phyloP scores from a whole-genome alignment of 169 alveolate genomes.

The Perkinsus marinus region DNA sequence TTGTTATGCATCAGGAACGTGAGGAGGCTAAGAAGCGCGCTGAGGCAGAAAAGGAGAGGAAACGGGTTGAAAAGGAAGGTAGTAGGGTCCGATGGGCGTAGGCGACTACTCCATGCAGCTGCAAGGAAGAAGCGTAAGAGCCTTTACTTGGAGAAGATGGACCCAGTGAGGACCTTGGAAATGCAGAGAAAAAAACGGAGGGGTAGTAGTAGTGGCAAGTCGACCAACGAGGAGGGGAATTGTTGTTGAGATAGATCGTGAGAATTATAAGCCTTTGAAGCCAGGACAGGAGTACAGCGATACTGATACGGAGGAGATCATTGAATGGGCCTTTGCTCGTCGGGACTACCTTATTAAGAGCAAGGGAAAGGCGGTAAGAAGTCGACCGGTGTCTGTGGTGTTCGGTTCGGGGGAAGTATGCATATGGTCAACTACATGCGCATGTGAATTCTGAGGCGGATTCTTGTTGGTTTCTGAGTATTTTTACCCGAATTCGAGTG shows the following conservation, averaged over 20 bases:
- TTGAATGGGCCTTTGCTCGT: not conserved
- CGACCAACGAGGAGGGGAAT: not conserved
- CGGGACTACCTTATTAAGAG: not conserved
- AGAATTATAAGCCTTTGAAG: not conserved
- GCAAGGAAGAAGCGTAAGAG: not conserved
- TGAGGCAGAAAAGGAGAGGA: not conserved
- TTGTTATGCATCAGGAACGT: too few species aligned
- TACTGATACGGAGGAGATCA: not conserved
- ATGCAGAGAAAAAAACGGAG: not conserved
- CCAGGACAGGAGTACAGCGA: not conserved
- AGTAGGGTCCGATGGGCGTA: not conserved
- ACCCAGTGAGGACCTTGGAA: not conserved
- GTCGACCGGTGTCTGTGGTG: too few species aligned
- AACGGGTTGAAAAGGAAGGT: not conserved
- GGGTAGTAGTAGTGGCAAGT: not conserved
- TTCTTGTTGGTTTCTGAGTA: too few species aligned
- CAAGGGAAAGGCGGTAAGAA: not conserved
- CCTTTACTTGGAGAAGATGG: not conserved
- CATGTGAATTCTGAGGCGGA: too few species aligned
- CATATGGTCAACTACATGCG: too few species aligned
- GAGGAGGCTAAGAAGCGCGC: not conserved
- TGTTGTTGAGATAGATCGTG: not conserved
- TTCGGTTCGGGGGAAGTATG: too few species aligned
- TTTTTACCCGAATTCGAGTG: too few species aligned
- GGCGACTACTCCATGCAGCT: not conserved